These are phyloP conservation scores for Phytophthora megakarya DNA, from an alignment of 352 stramenopile genomes.

Conservation along the genomic window DNA sequence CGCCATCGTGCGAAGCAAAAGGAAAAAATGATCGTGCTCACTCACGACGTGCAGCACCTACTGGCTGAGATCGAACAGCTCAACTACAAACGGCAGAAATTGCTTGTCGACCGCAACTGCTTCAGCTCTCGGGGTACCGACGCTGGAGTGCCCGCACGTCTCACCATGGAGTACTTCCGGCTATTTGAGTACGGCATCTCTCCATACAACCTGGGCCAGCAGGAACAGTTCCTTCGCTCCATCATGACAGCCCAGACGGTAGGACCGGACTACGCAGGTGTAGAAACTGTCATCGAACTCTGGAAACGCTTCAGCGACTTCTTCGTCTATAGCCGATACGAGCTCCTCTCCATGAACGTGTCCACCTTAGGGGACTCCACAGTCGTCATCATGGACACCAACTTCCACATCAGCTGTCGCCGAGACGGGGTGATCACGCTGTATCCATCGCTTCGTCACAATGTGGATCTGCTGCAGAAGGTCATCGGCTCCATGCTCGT, in stretches of 20 bases:
- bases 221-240: constrained; percentile 60
- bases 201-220: constrained; percentile 14
- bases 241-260: constrained; percentile 49
- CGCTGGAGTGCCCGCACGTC: constrained; percentile 35
- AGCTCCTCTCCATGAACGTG: constrained; percentile 39
- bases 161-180: constrained; percentile 59
- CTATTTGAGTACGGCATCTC: constrained; percentile 58
- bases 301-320: constrained; percentile 58
- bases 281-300: constrained; percentile 47
- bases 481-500: constrained; percentile 46
- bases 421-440: constrained; percentile 49
- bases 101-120: constrained; percentile 39
- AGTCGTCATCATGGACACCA: constrained; percentile 48
- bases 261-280: constrained; percentile 57
- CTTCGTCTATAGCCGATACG: constrained; percentile 46
- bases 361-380: constrained; percentile 43
- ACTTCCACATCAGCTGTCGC: constrained; percentile 44
- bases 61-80: constrained; percentile 46
- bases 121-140: constrained; percentile 38
- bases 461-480: constrained; percentile 57
- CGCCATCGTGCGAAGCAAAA: constrained; percentile 74
- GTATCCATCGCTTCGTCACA: constrained; percentile 43
- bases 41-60: constrained; percentile 47
- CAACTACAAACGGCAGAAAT: constrained; percentile 31
- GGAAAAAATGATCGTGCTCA: constrained; percentile 44